Conservation (phyloP, 306 rosid species). For the Aeschynomene evenia region DNA sequence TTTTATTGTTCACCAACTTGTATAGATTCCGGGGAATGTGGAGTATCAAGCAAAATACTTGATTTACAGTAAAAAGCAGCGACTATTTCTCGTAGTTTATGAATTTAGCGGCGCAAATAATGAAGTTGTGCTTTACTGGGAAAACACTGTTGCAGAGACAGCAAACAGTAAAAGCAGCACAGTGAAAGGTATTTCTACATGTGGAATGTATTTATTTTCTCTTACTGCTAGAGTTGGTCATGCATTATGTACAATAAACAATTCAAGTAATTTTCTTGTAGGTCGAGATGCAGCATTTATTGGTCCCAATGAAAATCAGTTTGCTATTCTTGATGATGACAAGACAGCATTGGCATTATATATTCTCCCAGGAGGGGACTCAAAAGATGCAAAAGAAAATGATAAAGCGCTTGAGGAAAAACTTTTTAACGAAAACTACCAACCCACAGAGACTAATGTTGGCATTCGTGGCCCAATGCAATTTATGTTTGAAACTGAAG, state of each 20-base stretch:
- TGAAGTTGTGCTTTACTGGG: constrained; percentile 86
- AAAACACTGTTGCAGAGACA: constrained; percentile 58
- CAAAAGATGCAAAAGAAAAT: constrained; percentile 61
- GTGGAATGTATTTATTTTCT: constrained; percentile 30
- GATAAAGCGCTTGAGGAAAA: constrained; percentile 56
- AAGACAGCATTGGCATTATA: constrained; percentile 81
- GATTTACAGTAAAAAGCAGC: constrained; percentile 76
- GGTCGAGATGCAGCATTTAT: constrained; percentile 95
- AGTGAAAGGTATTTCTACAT: constrained; percentile 61
- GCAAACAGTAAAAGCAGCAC: constrained; percentile 74
- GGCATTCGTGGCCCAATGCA: constrained; percentile 63
- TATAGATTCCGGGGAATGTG: constrained; percentile 82
- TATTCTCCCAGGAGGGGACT: constrained; percentile 71
- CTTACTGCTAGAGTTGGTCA: constrained; percentile 25
- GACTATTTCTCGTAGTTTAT: constrained; percentile 74
- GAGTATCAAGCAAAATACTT: constrained; percentile 76
- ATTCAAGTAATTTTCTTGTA: constrained; percentile 40
- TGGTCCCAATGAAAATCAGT: constrained; percentile 92
- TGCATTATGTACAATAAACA: constrained; percentile 26
- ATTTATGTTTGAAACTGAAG: constrained; percentile 88
- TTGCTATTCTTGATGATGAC: constrained; percentile 93
- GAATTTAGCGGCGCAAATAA: constrained; percentile 76
- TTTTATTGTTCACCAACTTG: constrained; percentile 32
- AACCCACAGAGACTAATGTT: constrained; percentile 43
- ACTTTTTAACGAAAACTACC: constrained; percentile 4